Evolutionary conservation across 202 grass and related monocot genomes (phyloP), one percentile per base, ranked within the genome.

Genomic region (Schoenoplectus triqueter): DNA sequence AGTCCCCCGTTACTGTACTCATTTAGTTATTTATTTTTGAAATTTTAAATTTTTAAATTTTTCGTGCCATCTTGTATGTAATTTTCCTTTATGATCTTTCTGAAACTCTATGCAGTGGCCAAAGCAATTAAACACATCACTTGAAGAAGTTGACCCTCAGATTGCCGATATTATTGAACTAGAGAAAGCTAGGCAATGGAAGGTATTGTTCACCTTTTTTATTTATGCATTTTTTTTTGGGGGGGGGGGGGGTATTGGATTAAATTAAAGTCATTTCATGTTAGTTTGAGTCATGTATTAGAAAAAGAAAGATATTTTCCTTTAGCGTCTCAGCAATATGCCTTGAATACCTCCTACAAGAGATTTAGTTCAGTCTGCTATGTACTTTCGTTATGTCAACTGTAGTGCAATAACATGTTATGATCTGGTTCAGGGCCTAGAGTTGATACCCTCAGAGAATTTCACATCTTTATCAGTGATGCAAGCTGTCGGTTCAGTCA

Each of bases 381-480:
- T 67, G 21, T 11, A 52, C n/a, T 83, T 69, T 19, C 2, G 39
- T 71, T 84, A 50, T 46, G 72, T 75, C 49, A 6, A 75, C 7
- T 55, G 49, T 55, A 75, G 6, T 75, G 54, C 0, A 75, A 14
- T 75, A 14, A 46, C 47, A 11, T 84, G 51, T 15, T 59, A 2
- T n/a, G 11, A 80, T 49, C 75, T 67, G 68, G 66, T 69, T 77
- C 86, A 99, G 97, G 97, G 97, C 19, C 85, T 99, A 62, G 97
- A 99, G 89, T 92, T 99, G 86, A 99, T 99, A 75, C 97, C 97
- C 57, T 99, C 97, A 1, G 97, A 99, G 85, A 99, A 99, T 52
- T 99, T 99, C 82, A 99, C 97, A 49, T 96, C 97, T 4, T 13
- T 90, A 44, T 96, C 97, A 42, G 97, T 99, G 87, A 99, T 99